Conservation (phyloP, 768 basidiomycete genomes). For the Paxillus rubicundulus region DNA sequence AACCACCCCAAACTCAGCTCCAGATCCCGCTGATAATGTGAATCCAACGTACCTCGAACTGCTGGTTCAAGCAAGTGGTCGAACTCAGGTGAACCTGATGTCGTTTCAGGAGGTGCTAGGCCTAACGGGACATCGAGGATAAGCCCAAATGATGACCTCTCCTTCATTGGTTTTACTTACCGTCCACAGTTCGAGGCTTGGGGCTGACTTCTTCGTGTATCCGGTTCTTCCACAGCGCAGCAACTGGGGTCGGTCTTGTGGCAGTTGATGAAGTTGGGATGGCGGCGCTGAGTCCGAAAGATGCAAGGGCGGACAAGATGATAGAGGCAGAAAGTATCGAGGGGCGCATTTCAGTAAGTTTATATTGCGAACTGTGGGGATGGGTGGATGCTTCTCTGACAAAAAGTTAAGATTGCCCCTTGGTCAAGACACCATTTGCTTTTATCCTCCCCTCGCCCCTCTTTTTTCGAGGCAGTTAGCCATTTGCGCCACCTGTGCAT, state of each 20-base stretch:
- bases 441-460: slow-evolving; percentile 11
- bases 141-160: slow-evolving; percentile 1
- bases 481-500: slow-evolving; percentile 13
- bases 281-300: slow-evolving; percentile 13
- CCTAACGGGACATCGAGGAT: background rate
- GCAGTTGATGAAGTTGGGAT: slow-evolving; percentile 1
- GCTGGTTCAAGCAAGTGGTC: background rate
- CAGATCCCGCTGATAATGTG: too few relatives aligned
- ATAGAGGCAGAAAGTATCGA: slow-evolving; percentile 8
- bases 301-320: slow-evolving; percentile 13
- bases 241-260: background rate
- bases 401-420: background rate
- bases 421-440: background rate
- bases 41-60: background rate
- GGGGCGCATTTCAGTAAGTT: slow-evolving; percentile 17
- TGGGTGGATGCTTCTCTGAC: background rate
- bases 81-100: too few relatives aligned
- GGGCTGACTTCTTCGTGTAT: slow-evolving; percentile 21
- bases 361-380: background rate
- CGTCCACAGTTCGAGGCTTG: background rate
- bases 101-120: too few relatives aligned
- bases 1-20: too few relatives aligned
- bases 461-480: slow-evolving; percentile 3
- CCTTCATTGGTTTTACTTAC: slow-evolving; percentile 5
- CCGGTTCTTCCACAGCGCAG: slow-evolving; percentile 16